These are phyloP conservation scores for Amylostereum areolatum DNA, from an alignment of 1,284 basidiomycete genomes.

Conservation along the genomic window DNA sequence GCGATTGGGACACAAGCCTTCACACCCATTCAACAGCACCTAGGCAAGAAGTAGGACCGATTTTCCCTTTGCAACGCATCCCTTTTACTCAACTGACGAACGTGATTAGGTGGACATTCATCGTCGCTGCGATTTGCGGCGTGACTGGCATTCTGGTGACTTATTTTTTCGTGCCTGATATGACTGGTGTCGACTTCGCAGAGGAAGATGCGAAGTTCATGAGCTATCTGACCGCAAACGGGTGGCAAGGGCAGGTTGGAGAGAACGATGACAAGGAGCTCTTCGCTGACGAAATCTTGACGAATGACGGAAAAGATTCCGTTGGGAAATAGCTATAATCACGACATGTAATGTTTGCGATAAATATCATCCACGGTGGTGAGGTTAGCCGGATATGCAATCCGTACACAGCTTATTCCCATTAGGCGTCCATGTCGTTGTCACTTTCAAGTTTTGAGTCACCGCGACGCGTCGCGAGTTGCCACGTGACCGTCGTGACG, in stretches of 20 bases:
- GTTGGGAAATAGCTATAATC: neutral
- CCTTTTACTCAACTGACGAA: neutral
- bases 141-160: slow-evolving; percentile 57
- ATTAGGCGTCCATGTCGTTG: too few species aligned
- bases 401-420: too few species aligned
- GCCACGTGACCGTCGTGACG: too few species aligned
- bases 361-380: too few species aligned
- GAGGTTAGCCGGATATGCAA: too few species aligned
- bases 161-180: slow-evolving; percentile 65
- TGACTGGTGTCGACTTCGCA: slow-evolving; percentile 63
- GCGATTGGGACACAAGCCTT: slow-evolving; percentile 75
- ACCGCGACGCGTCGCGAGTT: too few species aligned
- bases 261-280: slow-evolving; percentile 41
- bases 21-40: slow-evolving; percentile 65
- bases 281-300: slow-evolving; percentile 15
- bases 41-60: slow-evolving; percentile 49
- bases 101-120: slow-evolving; percentile 56
- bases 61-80: slow-evolving; percentile 1
- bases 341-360: too few species aligned
- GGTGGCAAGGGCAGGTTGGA: slow-evolving; percentile 63
- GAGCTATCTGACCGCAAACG: slow-evolving; percentile 54
- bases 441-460: too few species aligned
- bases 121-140: slow-evolving; percentile 66
- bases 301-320: slow-evolving; percentile 1
- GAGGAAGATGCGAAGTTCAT: slow-evolving; percentile 62